Evolutionary conservation across 1,284 basidiomycete species (phyloP).

Genomic region (Moniliella sp.): DNA sequence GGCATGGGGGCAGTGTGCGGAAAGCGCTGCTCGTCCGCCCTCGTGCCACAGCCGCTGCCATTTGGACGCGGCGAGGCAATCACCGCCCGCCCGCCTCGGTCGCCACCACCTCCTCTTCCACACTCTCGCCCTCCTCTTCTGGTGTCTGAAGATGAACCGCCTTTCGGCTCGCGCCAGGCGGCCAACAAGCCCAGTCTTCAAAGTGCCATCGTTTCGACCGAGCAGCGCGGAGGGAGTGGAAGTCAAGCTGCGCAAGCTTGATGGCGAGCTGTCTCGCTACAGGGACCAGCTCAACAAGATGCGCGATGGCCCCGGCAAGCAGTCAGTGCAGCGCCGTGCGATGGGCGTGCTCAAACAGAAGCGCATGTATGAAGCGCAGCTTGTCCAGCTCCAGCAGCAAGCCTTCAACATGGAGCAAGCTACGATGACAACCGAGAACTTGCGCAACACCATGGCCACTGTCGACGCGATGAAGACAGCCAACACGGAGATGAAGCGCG

Average conservation of each 20-base stretch:
- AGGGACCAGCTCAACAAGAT: conserved; percentile 91
- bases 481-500: conserved; percentile 85
- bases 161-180: no score
- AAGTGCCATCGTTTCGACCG: conserved; percentile 83
- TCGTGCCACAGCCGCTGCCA: no score
- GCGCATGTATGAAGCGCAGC: conserved; percentile 79
- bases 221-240: conserved; percentile 69
- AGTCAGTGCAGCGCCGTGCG: conserved; percentile 75
- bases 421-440: conserved; percentile 79
- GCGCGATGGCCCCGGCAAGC: conserved; percentile 82
- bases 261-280: conserved; percentile 73
- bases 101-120: no score
- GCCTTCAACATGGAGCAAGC: conserved; percentile 98
- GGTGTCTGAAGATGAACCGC: no score
- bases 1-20: no score
- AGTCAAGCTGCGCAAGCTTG: conserved; percentile 88
- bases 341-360: conserved; percentile 82
- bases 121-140: no score
- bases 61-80: no score
- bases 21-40: no score
- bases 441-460: conserved; percentile 99
- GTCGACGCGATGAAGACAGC: conserved; percentile 92
- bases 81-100: no score
- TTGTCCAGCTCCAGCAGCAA: conserved; percentile 76
- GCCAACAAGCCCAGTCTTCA: conserved; percentile 57